Percentiles rank a stretch among this genome's conserved stretches.
phyloP scores from a whole-genome alignment of 2,329 filamentous ascomycete genomes.

The Talaromyces sp. region DNA sequence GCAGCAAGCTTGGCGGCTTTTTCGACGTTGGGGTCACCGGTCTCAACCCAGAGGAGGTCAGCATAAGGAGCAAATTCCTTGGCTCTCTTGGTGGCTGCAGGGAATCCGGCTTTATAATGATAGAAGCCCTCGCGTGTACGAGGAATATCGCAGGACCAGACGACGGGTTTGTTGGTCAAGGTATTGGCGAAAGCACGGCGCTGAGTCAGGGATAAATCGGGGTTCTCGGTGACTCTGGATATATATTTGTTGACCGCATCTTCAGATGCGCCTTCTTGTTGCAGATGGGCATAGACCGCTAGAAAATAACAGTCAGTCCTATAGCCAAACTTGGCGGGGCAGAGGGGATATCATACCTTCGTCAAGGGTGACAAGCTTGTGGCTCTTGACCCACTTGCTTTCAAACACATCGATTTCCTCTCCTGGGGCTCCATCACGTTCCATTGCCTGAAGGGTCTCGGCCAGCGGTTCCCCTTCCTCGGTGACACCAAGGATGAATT shows the following conservation, averaged over 20 bases:
- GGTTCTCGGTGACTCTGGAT: constrained; percentile 55
- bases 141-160: constrained; percentile 87
- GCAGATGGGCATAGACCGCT: constrained; percentile 72
- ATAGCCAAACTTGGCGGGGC: background rate
- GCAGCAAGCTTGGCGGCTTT: constrained; percentile 71
- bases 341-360: constrained; percentile 50
- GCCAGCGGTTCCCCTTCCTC: constrained; percentile 76
- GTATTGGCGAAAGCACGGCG: constrained; percentile 67
- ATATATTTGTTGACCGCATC: constrained; percentile 65
- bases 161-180: constrained; percentile 63
- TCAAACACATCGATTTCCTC: constrained; percentile 82
- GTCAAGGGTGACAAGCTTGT: constrained; percentile 84
- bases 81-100: constrained; percentile 85
- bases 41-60: constrained; percentile 96
- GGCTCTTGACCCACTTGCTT: constrained; percentile 78
- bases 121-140: constrained; percentile 76
- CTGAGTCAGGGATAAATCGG: constrained; percentile 70
- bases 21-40: constrained; percentile 76
- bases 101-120: constrained; percentile 62
- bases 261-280: constrained; percentile 58
- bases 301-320: background rate
- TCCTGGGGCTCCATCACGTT: constrained; percentile 69
- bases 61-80: constrained; percentile 88
- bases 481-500: constrained; percentile 87
- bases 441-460: constrained; percentile 87